Evolutionary conservation across 2,329 filamentous ascomycete genomes (phyloP).

Genomic region (Rutstroemia sp.): DNA sequence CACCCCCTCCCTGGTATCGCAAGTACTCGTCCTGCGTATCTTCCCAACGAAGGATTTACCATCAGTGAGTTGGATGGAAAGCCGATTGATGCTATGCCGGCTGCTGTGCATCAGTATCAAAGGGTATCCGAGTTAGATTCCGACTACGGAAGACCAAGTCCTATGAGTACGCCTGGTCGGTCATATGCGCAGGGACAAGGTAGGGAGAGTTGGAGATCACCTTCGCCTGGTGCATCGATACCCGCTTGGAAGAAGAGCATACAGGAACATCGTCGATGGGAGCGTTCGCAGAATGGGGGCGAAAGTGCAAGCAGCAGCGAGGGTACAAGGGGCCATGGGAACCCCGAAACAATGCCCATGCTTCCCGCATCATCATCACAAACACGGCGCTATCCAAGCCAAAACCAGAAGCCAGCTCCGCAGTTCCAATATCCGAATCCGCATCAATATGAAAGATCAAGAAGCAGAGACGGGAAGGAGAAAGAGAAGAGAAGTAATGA

Average conservation of each 20-base stretch:
- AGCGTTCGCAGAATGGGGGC: not conserved
- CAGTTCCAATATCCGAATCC: not conserved
- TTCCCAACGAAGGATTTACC: not conserved
- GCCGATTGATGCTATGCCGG: not conserved
- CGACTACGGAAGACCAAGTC: not conserved
- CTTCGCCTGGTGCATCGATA: not conserved
- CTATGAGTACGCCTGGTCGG: not conserved
- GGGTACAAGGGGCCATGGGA: not conserved
- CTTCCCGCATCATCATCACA: not conserved
- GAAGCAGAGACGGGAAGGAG: not conserved
- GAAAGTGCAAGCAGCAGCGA: not conserved
- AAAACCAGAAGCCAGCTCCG: not conserved
- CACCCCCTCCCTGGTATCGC: not conserved
- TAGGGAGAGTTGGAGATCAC: not conserved
- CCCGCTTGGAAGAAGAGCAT: not conserved
- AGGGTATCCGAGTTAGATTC: not conserved
- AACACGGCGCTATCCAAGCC: not conserved
- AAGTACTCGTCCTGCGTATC: not conserved
- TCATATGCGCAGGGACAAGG: not conserved
- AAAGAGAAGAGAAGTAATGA: no score
- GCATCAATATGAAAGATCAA: not conserved
- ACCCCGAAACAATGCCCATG: not conserved
- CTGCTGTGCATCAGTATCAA: no score
- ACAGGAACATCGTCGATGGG: not conserved
- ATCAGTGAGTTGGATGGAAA: conserved; percentile 2